phyloP scores from a whole-genome alignment of 176 grass and related monocot species.

The Musa acuminata region DNA sequence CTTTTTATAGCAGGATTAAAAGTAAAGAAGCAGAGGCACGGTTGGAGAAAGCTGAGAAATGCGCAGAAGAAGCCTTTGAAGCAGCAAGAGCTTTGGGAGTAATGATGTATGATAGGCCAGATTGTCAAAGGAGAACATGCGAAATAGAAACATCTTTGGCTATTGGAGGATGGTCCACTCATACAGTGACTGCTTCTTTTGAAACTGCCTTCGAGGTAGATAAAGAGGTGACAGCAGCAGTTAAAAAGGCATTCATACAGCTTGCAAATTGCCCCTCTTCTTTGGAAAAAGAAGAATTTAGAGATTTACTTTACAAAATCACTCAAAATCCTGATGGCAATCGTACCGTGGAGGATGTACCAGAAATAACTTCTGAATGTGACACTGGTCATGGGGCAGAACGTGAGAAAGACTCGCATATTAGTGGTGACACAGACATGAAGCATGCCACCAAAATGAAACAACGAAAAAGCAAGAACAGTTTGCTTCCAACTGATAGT shows the following conservation, averaged over 20 bases:
- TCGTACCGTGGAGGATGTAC: slow-evolving; percentile 18
- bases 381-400: slow-evolving; percentile 3
- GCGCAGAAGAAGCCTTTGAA: slow-evolving; percentile 67
- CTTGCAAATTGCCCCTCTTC: slow-evolving; percentile 46
- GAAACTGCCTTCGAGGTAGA: slow-evolving; percentile 91
- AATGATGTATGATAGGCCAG: slow-evolving; percentile 93
- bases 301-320: slow-evolving; percentile 60
- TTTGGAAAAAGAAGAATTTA: slow-evolving; percentile 60
- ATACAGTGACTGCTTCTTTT: slow-evolving; percentile 72
- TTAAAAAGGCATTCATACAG: slow-evolving; percentile 67
- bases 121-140: slow-evolving; percentile 45
- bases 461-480: slow-evolving; percentile 13
- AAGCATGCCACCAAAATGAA: slow-evolving; percentile 12
- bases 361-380: slow-evolving; percentile 27
- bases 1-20: slow-evolving; percentile 46
- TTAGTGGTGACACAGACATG: slow-evolving; percentile 12
- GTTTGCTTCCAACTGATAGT: slow-evolving; percentile 30
- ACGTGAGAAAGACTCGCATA: neutral
- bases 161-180: slow-evolving; percentile 49
- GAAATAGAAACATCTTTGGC: slow-evolving; percentile 48
- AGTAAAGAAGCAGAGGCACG: slow-evolving; percentile 42
- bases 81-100: slow-evolving; percentile 69
- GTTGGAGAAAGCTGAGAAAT: slow-evolving; percentile 49
- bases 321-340: slow-evolving; percentile 66
- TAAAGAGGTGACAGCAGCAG: slow-evolving; percentile 71